Evolutionary conservation across 306 rosid genomes (phyloP).

Genomic region (Trifolium repens): DNA sequence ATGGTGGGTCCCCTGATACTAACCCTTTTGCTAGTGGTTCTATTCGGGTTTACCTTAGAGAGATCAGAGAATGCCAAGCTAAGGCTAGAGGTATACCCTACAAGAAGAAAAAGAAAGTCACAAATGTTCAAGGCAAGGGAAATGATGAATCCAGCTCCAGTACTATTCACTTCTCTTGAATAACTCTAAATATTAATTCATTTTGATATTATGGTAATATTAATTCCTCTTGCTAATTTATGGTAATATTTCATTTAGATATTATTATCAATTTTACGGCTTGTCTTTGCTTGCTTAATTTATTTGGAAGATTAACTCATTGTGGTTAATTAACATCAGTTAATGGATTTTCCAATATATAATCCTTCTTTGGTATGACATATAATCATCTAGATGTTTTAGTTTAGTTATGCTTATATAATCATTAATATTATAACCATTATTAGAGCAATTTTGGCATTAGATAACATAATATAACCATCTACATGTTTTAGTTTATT

Average conservation of each 20-base stretch:
- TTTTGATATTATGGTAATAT: slow-evolving; percentile 1
- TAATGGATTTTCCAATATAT: too few species aligned
- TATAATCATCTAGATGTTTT: too few species aligned
- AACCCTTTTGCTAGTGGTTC: slow-evolving; percentile 88
- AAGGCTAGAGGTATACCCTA: slow-evolving; percentile 96
- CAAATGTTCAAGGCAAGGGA: slow-evolving; percentile 40
- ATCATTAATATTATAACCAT: too few species aligned
- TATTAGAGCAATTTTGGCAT: too few species aligned
- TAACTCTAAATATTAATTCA: slow-evolving; percentile 45
- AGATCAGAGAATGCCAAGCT: slow-evolving; percentile 89
- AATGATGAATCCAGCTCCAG: slow-evolving; percentile 53
- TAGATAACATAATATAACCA: too few species aligned
- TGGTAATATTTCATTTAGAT: too few species aligned
- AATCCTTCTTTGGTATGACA: too few species aligned
- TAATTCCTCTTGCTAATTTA: too few species aligned
- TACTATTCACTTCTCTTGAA: slow-evolving; percentile 57
- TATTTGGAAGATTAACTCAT: neutral
- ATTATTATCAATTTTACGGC: neutral
- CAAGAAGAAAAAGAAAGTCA: slow-evolving; percentile 89
- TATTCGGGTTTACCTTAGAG: slow-evolving; percentile 83
- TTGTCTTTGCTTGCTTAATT: neutral
- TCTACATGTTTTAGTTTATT: too few species aligned
- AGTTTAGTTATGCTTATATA: too few species aligned
- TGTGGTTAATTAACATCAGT: too few species aligned
- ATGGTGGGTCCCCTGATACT: slow-evolving; percentile 76